Evolutionary conservation across 192 early-diverging fungal genomes (phyloP), one percentile per base, ranked within the genome.

Genomic region (Fimicolochytrium jonesii): DNA sequence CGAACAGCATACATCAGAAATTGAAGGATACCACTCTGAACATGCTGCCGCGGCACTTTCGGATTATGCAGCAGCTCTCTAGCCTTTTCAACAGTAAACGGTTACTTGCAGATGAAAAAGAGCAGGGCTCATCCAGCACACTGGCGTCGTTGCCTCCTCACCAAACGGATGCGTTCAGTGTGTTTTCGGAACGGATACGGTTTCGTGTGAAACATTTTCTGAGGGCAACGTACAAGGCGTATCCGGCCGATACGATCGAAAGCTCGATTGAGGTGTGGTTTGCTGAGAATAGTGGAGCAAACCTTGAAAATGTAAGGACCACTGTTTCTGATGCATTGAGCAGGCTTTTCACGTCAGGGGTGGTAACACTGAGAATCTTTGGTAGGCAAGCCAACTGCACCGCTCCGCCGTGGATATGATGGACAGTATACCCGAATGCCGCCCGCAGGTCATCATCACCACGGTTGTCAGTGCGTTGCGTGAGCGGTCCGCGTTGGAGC

Each of bases 211-310:
- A 78, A 18, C 68, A 59, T 6, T 72, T 85, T 20, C 60, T 90
- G 23, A 73, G 81, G 33, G 70, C 69, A 13, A 59, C 87, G 6
- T 82, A 82, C 61, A 74, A 76, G 26, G 63, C 71, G 17, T 70
- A 78, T 34, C 76, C 76, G 17, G 60, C 72, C 0, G 82, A 89
- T 55, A 66, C 86, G 4, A 65, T 88, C 11, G 87, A 89, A 58
- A 76, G 77, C 0, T 74, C 83, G 52, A 71, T 83, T 11, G 88
- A 89, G 36, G 69, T 89, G 13, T 89, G 85, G 69, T 81, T 84
- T 54, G 71, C 80, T 1, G 59, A 70, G 18, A 67, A 43, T 51
- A 48, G 45, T 0, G 63, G 59, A 13, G 22, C n/a, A n/a, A n/a
- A n/a, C n/a, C n/a, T n/a, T n/a, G n/a, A n/a, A n/a, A n/a, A n/a